These are phyloP conservation scores for Nissolia schottii DNA, from an alignment of 306 rosid genomes.

Conservation along the genomic window DNA sequence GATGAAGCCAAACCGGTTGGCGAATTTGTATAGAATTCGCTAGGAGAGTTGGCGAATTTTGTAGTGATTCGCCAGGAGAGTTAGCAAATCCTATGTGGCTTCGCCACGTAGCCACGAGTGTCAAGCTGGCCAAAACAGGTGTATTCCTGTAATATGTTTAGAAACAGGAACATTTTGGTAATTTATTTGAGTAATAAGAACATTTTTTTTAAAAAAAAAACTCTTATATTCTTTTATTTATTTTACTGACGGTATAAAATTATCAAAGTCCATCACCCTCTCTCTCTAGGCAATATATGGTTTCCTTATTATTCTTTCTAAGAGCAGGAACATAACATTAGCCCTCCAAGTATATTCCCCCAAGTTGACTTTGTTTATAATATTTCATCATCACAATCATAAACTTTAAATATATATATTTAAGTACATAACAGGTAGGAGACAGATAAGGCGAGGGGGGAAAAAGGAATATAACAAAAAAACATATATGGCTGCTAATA, in stretches of 20 bases:
- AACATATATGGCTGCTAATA: background rate
- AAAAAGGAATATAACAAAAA: background rate
- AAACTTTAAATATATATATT: background rate
- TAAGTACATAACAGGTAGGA: background rate
- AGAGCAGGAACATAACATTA: background rate
- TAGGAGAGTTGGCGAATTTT: no score
- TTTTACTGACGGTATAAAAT: background rate
- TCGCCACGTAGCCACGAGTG: no score
- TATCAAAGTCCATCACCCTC: background rate
- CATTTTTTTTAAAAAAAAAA: background rate
- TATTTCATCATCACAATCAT: background rate
- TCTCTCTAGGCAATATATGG: background rate
- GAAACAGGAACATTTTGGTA: no score
- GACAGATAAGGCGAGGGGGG: background rate
- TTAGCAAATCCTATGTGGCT: no score
- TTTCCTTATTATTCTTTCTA: background rate
- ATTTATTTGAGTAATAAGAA: no score
- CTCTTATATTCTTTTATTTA: background rate
- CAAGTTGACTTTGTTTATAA: conserved; percentile 20
- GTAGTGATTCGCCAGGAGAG: no score
- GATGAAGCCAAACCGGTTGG: no score
- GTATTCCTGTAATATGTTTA: no score
- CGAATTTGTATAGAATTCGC: no score
- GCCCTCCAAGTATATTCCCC: background rate
- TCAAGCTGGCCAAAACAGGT: no score